phyloP scores from a whole-genome alignment of 2,329 filamentous ascomycete genomes.

The Venturia pyrina region DNA sequence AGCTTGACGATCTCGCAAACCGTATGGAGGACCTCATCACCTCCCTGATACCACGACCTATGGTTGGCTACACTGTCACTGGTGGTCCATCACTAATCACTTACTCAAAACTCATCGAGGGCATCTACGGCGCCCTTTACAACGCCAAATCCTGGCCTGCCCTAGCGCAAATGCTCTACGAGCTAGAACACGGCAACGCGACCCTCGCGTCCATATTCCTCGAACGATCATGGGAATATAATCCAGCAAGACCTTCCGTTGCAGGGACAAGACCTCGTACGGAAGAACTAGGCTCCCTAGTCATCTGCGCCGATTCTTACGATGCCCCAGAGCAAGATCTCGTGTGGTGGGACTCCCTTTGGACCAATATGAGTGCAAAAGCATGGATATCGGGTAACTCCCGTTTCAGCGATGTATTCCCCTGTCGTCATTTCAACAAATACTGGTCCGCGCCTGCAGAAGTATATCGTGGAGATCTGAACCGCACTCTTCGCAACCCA shows the following conservation, averaged over 20 bases:
- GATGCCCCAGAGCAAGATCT: conserved; percentile 1
- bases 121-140: not conserved
- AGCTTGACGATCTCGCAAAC: not conserved
- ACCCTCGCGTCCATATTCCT: not conserved
- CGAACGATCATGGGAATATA: not conserved
- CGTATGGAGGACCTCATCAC: not conserved
- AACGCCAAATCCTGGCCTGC: conserved; percentile 3
- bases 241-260: not conserved
- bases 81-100: conserved; percentile 4
- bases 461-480: conserved; percentile 4
- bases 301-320: conserved; percentile 6
- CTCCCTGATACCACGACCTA: not conserved
- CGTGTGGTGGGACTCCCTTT: not conserved
- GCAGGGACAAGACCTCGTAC: not conserved
- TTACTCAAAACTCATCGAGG: not conserved
- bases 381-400: conserved; percentile 1
- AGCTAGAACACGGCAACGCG: conserved; percentile 3
- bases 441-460: conserved; percentile 6
- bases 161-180: conserved; percentile 7
- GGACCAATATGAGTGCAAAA: conserved; percentile 2
- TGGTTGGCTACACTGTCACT: not conserved
- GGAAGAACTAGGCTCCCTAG: not conserved
- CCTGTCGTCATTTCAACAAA: conserved; percentile 6
- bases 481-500: not conserved
- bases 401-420: not conserved